Conservation (phyloP, 2,329 filamentous ascomycete genomes). For the Trichophyton benhamiae region DNA sequence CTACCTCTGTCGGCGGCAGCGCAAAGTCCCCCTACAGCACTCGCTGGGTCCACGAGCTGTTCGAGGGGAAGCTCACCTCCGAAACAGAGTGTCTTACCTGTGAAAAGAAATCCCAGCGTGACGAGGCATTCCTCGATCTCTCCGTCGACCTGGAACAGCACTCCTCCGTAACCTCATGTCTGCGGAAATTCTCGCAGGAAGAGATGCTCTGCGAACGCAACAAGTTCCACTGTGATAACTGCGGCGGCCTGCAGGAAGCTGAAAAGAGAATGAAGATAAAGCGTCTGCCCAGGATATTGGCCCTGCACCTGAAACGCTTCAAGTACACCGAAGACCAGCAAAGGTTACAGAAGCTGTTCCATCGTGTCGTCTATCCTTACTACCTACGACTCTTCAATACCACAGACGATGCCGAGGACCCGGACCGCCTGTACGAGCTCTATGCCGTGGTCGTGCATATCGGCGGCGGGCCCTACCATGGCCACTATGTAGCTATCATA, state of each 20-base stretch:
- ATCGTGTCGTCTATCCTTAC: conserved; percentile 93
- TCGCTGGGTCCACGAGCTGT: conserved; percentile 93
- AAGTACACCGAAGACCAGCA: conserved; percentile 97
- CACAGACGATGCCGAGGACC: conserved; percentile 86
- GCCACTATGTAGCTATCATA: conserved; percentile 94
- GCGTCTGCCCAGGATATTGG: conserved; percentile 76
- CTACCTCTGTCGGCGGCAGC: conserved; percentile 17
- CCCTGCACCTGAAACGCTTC: conserved; percentile 89
- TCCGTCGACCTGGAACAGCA: conserved; percentile 94
- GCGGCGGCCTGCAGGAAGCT: conserved; percentile 88
- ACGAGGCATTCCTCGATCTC: conserved; percentile 89
- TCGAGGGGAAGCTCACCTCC: conserved; percentile 86
- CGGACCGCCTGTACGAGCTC: conserved; percentile 85
- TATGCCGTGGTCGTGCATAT: conserved; percentile 98
- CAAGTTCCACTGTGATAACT: conserved; percentile 98
- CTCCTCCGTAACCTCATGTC: conserved; percentile 87
- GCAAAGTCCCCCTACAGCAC: conserved; percentile 52
- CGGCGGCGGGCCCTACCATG: conserved; percentile 89
- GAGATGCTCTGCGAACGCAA: conserved; percentile 98
- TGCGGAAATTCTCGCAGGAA: conserved; percentile 91
- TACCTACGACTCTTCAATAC: conserved; percentile 95
- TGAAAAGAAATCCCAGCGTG: conserved; percentile 85
- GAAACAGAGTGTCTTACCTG: conserved; percentile 95
- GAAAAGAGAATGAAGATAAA: conserved; percentile 99
- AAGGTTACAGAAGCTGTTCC: conserved; percentile 87